phyloP scores from a whole-genome alignment of 169 alveolate species.

The Besnoitia besnoiti region DNA sequence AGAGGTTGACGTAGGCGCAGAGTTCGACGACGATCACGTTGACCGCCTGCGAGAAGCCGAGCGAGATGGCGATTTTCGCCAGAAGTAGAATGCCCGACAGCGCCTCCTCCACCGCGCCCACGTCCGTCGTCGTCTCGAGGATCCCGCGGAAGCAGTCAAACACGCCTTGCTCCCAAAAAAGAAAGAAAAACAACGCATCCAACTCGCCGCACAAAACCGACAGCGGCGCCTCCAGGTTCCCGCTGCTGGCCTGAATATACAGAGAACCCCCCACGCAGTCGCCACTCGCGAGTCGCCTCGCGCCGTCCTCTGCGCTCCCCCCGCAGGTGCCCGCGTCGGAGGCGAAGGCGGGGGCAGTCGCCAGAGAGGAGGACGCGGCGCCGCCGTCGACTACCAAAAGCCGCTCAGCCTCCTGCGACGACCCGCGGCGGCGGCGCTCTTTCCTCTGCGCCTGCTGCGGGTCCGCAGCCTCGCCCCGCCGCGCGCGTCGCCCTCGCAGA shows the following conservation, averaged over 20 bases:
- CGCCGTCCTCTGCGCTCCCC: too few relatives aligned
- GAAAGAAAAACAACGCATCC: background rate
- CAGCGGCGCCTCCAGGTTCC: slow-evolving; percentile 25
- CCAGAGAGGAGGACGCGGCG: too few relatives aligned
- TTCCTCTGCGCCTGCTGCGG: too few relatives aligned
- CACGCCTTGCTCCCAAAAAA: slow-evolving; percentile 25
- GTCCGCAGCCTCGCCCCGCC: too few relatives aligned
- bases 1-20: slow-evolving; percentile 50
- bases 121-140: background rate
- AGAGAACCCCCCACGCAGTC: too few relatives aligned
- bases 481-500: too few relatives aligned
- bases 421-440: too few relatives aligned
- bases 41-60: slow-evolving; percentile 6
- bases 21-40: slow-evolving; percentile 57
- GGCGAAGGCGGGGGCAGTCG: too few relatives aligned
- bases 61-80: background rate
- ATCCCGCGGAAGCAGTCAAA: background rate
- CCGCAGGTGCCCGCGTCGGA: too few relatives aligned
- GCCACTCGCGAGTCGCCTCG: too few relatives aligned
- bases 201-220: slow-evolving; percentile 14
- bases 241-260: slow-evolving; percentile 44
- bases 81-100: background rate
- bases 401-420: too few relatives aligned
- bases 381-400: too few relatives aligned
- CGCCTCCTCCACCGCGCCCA: background rate